These are phyloP conservation scores for Penicillium thymicola DNA, from an alignment of 2,329 filamentous ascomycete species.

Conservation along the genomic window DNA sequence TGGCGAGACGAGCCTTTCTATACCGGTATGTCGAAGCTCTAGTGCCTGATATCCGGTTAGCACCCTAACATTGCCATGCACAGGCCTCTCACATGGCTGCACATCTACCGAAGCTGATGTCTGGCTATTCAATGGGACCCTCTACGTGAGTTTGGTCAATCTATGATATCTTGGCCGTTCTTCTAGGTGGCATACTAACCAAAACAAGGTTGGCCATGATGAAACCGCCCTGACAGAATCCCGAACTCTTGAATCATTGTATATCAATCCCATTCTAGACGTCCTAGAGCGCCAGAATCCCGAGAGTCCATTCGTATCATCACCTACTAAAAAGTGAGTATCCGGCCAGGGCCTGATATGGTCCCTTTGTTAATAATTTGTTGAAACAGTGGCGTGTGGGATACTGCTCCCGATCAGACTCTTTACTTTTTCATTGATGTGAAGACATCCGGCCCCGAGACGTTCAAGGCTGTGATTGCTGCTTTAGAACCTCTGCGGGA, in stretches of 20 bases:
- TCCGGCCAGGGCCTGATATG: not conserved
- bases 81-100: slow-evolving; percentile 56
- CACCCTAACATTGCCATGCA: slow-evolving; percentile 20
- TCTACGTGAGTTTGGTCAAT: slow-evolving; percentile 45
- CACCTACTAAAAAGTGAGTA: slow-evolving; percentile 49
- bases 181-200: not conserved
- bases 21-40: slow-evolving; percentile 41
- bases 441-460: slow-evolving; percentile 56
- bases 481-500: slow-evolving; percentile 57
- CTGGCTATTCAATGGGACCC: slow-evolving; percentile 55
- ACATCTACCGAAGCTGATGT: slow-evolving; percentile 60
- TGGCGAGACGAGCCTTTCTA: slow-evolving; percentile 48
- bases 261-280: slow-evolving; percentile 58
- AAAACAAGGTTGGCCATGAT: slow-evolving; percentile 54
- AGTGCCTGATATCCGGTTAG: not conserved
- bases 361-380: not conserved
- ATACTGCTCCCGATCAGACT: slow-evolving; percentile 54
- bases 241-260: slow-evolving; percentile 57
- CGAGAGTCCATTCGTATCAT: slow-evolving; percentile 47
- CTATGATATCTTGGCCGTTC: not conserved
- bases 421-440: slow-evolving; percentile 64
- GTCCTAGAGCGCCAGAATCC: slow-evolving; percentile 57
- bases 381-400: slow-evolving; percentile 53
- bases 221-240: slow-evolving; percentile 49
- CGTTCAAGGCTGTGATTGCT: slow-evolving; percentile 55